A percentile compares a stretch with the other conserved stretches of the same genome.
phyloP scores from a whole-genome alignment of 2,329 filamentous ascomycete species.

The Periconia macrospinosa region DNA sequence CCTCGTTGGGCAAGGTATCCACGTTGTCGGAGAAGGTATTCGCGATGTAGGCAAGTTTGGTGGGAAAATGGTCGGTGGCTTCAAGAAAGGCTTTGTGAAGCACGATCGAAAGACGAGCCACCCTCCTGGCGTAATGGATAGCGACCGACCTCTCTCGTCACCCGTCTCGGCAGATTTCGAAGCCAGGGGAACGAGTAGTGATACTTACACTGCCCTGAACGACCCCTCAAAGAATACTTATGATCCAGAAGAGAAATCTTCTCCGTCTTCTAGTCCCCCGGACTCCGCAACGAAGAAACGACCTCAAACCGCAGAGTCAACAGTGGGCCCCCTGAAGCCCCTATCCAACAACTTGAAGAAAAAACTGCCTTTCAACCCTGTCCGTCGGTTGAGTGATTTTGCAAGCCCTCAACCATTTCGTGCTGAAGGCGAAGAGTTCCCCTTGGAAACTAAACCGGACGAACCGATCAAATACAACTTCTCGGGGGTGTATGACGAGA shows the following conservation, averaged over 20 bases:
- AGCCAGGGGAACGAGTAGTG: conserved; percentile 30
- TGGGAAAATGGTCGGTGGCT: conserved; percentile 42
- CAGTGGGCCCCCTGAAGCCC: conserved; percentile 15
- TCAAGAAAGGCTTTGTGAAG: conserved; percentile 38
- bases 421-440: conserved; percentile 42
- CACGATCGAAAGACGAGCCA: conserved; percentile 12
- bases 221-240: conserved; percentile 26
- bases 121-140: conserved; percentile 19
- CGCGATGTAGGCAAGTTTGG: conserved; percentile 52
- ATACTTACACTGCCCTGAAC: conserved; percentile 35
- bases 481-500: conserved; percentile 33
- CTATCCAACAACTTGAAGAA: conserved; percentile 23
- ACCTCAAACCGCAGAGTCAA: conserved; percentile 14
- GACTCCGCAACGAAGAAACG: conserved; percentile 20
- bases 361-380: conserved; percentile 24
- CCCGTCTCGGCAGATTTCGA: conserved; percentile 31
- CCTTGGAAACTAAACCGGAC: conserved; percentile 28
- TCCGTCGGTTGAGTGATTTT: conserved; percentile 37
- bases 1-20: conserved; percentile 50
- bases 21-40: conserved; percentile 48
- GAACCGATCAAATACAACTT: conserved; percentile 35
- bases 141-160: conserved; percentile 25
- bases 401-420: conserved; percentile 50
- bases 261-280: conserved; percentile 26
- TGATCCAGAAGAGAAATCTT: conserved; percentile 19